Base-by-base conservation (phyloP, 805 yeast species). In the Suhomyces sp. region DNA sequence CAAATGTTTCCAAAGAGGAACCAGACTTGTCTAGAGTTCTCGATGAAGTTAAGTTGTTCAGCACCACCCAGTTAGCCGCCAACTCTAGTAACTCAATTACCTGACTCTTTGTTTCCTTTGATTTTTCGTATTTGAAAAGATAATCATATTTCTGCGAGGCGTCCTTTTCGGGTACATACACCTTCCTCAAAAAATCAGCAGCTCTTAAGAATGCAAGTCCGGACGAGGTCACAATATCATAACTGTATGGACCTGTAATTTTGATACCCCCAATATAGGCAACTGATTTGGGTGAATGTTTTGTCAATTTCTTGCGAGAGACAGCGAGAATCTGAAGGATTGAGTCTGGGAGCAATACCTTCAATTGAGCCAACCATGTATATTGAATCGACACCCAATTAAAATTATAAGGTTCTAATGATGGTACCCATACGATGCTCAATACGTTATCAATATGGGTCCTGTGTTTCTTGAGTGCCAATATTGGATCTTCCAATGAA, bases 381-480 rank as follows among this genome's bases (percentile, higher is more conserved):
- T 76, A 73, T 50, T 85, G 95, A n/a, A 60, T 50, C 0, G 81
- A 71, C 8, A 70, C 48, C 95, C 95, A 85, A 25, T 68, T 44
- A 18, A 41, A 19, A 19, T 35, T 40, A 12, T 30, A 35, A 5
- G 40, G 31, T 5, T 14, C 17, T 1, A 22, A 12, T 15, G 8
- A 12, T 6, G 49, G 43, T 12, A 11, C 16, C 24, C 24, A 20
- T 12, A 68, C 38, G 4, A 72, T 49, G 8, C 44, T 46, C 6
- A 66, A 45, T 1, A 82, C 76, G 31, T 72, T 74, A 20, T 69
- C 68, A 2, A 83, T 50, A 60, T 87, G 96, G 13, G 75, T 66
- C 24, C 70, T 70, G 51, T 85, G 87, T 52, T 79, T 83, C 39
- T 72, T 65, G 47, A 77, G 75, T 0, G 90, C 86, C 31, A 66